phyloP scores from a whole-genome alignment of 495 filamentous ascomycete species.

The Geoglossum glabrum region DNA sequence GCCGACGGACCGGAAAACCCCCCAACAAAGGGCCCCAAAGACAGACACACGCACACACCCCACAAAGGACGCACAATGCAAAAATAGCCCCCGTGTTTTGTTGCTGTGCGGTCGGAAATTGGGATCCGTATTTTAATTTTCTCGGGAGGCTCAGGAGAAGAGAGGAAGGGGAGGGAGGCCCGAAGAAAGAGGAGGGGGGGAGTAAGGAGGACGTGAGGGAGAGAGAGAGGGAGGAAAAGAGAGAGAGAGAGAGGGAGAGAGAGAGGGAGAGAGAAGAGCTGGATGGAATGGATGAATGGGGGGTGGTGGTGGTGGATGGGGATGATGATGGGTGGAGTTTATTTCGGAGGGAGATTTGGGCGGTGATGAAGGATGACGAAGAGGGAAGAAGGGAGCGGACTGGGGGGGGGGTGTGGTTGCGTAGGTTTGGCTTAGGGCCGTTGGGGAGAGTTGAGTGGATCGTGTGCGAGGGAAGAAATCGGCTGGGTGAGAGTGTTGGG shows the following conservation, averaged over 20 bases:
- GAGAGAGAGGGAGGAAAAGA: neutral
- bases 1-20: neutral
- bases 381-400: neutral
- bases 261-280: neutral
- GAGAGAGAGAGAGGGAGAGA: neutral
- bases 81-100: too few species aligned
- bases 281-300: neutral
- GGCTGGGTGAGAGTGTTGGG: too few species aligned
- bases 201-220: too few species aligned
- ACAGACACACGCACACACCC: too few species aligned
- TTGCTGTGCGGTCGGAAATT: too few species aligned
- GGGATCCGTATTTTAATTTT: neutral
- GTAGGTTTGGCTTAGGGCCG: too few species aligned
- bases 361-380: neutral
- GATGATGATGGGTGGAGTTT: neutral
- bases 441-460: too few species aligned
- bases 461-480: too few species aligned
- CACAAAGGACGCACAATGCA: too few species aligned
- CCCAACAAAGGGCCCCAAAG: neutral
- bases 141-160: neutral
- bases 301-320: too few species aligned
- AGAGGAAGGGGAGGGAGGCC: too few species aligned
- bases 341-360: neutral
- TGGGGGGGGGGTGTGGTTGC: neutral
- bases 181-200: neutral